Conservation (phyloP, 208 protist genomes). For the Perkinsela sp. region DNA sequence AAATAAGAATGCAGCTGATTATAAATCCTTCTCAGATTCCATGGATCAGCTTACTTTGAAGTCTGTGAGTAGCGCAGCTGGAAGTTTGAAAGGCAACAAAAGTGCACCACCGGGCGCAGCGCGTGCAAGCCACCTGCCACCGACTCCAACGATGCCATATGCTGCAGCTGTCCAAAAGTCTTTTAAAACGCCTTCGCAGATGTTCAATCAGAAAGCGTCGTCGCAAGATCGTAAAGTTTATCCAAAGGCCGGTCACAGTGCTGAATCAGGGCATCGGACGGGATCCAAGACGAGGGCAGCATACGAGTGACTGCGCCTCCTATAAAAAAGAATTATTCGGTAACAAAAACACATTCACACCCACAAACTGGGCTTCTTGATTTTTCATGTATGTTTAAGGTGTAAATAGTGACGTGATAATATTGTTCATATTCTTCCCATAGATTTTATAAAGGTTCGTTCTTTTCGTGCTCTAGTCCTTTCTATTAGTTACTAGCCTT, state of each 20-base stretch:
- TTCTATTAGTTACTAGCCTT: no score
- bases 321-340: slow-evolving; percentile 1
- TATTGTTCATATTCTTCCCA: no score
- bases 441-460: no score
- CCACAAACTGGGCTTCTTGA: no score
- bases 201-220: no score
- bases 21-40: not conserved
- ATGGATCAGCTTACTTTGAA: not conserved
- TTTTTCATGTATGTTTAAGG: no score
- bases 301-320: not conserved
- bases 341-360: not conserved
- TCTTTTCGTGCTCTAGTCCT: no score
- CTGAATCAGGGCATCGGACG: not conserved
- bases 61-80: not conserved
- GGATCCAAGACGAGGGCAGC: not conserved
- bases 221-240: no score
- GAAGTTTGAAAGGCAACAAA: not conserved
- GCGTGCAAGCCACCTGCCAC: not conserved
- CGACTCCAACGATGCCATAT: not conserved
- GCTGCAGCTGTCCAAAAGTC: not conserved
- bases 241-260: not conserved
- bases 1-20: not conserved
- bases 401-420: no score
- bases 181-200: not conserved
- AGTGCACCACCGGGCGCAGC: not conserved